Percentiles rank a stretch among this genome's conserved stretches.
Conservation (phyloP, 257 asterid species). For the Solanum infundibuliforme region DNA sequence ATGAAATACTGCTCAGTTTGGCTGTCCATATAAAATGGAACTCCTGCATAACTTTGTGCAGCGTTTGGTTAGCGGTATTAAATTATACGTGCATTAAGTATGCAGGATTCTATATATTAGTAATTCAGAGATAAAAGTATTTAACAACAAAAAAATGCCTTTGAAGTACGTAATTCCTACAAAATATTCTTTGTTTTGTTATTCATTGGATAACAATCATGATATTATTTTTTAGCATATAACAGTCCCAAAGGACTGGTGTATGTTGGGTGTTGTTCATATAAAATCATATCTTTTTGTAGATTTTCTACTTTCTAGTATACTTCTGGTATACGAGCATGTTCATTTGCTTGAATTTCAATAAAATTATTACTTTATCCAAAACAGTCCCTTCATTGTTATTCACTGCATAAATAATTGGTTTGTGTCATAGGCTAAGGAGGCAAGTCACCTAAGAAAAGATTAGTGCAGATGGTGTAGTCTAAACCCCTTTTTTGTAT, state of each 20-base stretch:
- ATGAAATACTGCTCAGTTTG: neutral
- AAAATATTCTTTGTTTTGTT: neutral
- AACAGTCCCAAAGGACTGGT: neutral
- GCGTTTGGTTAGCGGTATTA: neutral
- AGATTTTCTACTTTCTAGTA: neutral
- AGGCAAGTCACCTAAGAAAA: neutral
- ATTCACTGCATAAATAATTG: neutral
- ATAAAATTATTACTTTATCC: neutral
- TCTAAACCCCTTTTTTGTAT: neutral
- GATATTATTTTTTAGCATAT: neutral
- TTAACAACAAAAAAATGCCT: neutral
- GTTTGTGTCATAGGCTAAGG: neutral
- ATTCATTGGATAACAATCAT: neutral
- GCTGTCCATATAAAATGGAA: neutral
- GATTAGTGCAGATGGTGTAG: neutral
- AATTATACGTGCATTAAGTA: neutral
- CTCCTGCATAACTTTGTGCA: neutral
- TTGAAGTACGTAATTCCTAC: neutral
- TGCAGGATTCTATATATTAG: neutral
- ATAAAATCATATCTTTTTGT: neutral
- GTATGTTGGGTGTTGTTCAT: neutral
- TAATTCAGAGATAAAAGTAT: neutral
- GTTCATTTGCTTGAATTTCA: neutral
- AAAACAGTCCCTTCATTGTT: neutral
- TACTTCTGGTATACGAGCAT: neutral